These are phyloP conservation scores for Ormosia emarginata DNA, from an alignment of 306 rosid species.

Conservation along the genomic window DNA sequence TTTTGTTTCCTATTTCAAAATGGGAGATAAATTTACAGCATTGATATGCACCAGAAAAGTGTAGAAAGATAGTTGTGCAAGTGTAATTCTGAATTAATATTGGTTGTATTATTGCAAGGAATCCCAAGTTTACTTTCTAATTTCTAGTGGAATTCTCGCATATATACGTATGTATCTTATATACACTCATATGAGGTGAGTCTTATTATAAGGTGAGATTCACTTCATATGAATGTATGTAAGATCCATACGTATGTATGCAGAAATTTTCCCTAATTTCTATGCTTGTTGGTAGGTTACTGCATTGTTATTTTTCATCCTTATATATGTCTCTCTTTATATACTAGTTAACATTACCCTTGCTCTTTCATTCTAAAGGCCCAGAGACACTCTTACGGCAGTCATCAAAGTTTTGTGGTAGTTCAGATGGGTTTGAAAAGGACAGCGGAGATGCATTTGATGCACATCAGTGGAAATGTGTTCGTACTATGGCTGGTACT, in stretches of 20 bases:
- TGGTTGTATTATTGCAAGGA: background rate
- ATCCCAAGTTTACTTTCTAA: background rate
- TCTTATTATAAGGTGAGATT: too few relatives aligned
- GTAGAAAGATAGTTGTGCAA: background rate
- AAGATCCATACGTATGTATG: too few relatives aligned
- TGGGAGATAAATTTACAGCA: background rate
- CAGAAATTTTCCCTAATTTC: too few relatives aligned
- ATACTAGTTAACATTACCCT: background rate
- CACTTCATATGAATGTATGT: too few relatives aligned
- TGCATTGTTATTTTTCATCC: background rate
- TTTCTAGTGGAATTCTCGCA: too few relatives aligned
- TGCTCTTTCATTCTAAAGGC: constrained; percentile 40
- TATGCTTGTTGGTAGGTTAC: background rate
- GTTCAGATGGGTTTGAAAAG: constrained; percentile 54
- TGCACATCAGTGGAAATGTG: constrained; percentile 83
- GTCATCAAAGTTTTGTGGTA: constrained; percentile 44
- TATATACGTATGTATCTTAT: too few relatives aligned
- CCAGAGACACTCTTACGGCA: constrained; percentile 78
- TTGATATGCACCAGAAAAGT: background rate
- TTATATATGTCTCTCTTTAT: background rate
- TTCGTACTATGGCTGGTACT: constrained; percentile 77
- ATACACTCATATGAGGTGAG: too few relatives aligned
- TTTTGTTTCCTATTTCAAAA: background rate
- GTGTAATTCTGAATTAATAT: background rate
- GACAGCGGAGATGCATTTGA: constrained; percentile 82